Conservation (phyloP, 768 basidiomycete species). For the Amanita fuliginea region DNA sequence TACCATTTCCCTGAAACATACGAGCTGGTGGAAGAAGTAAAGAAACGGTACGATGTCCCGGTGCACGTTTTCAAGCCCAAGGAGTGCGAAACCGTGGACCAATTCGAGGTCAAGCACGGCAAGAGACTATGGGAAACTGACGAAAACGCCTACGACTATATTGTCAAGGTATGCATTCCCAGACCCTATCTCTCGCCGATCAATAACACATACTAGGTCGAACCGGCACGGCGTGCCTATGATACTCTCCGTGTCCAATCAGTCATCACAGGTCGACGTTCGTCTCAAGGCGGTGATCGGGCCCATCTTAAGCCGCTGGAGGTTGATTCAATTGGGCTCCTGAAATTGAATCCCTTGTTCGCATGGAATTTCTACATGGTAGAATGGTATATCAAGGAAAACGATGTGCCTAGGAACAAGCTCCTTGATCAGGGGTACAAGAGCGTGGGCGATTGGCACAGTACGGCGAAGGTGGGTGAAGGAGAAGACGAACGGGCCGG, state of each 20-base stretch:
- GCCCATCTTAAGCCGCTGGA: conserved; percentile 77
- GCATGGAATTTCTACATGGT: conserved; percentile 80
- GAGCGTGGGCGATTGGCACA: conserved; percentile 97
- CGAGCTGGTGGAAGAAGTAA: conserved; percentile 76
- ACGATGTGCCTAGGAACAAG: conserved; percentile 81
- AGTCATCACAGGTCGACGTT: conserved; percentile 91
- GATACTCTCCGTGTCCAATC: conserved; percentile 64
- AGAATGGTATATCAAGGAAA: conserved; percentile 71
- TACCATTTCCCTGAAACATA: conserved; percentile 96
- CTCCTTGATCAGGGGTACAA: conserved; percentile 87
- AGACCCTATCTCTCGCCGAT: neutral
- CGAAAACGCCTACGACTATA: conserved; percentile 82
- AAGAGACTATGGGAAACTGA: conserved; percentile 78
- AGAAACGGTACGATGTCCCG: conserved; percentile 57
- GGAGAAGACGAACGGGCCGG: conserved; percentile 84
- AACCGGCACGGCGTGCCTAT: conserved; percentile 87
- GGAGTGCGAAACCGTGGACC: conserved; percentile 49
- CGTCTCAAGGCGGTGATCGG: conserved; percentile 89
- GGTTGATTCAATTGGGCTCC: conserved; percentile 77
- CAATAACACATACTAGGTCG: conserved; percentile 45
- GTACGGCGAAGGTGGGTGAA: conserved; percentile 60
- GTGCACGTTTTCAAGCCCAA: conserved; percentile 75
- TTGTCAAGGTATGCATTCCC: conserved; percentile 64
- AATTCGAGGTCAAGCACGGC: conserved; percentile 77
- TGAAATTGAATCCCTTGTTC: conserved; percentile 93